Evolutionary conservation across 108 stramenopile species (phyloP), one percentile per base, ranked within the genome.

Genomic region (Cyclostephanos tholiformis): DNA sequence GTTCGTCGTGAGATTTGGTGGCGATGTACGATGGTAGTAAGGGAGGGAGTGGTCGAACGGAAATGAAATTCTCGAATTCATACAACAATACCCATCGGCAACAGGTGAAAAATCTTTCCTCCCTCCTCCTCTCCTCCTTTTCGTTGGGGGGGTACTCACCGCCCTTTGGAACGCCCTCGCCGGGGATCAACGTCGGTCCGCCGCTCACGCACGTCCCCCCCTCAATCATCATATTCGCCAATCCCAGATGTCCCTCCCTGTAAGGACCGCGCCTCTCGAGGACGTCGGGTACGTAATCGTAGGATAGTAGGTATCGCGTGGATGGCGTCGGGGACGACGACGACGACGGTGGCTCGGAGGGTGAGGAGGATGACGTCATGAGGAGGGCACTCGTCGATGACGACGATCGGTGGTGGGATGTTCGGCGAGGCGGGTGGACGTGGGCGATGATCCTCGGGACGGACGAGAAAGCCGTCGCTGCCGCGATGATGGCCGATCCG

Each of bases 251-350:
- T 50, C 83, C 91, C 26, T 88, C 91, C 50, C 94, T 81, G 68
- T 84, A 82, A 7, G 94, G 94, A 32, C 83, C 89, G 20, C 93
- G 78, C 66, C 91, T 95, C 61, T 95, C 93, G 57, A 95, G 75
- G 7, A 95, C 91, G 67, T 95, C 93, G 6, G 91, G 91, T 48
- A 91, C 74, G 83, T 95, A 95, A 10, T 91, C 91, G 53, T 95
- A 95, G 36, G 60, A 52, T 9, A 93, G 57, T 17, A 90, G 65
- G 49, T 67, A 85, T 14, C 76, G 71, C 26, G 78, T 80, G 2
- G n/a, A n/a, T n/a, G n/a, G n/a, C n/a, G n/a, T n/a, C n/a, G n/a
- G n/a, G n/a, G n/a, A n/a, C n/a, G n/a, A n/a, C n/a, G 82, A 67
- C 20, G 79, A 66, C 2, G 79, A 13, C 57, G 57, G 14, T 10